A percentile compares a stretch with the other conserved stretches of the same genome.
These are phyloP conservation scores for Phytophthora constricta DNA, from an alignment of 352 stramenopile genomes.

Conservation along the genomic window DNA sequence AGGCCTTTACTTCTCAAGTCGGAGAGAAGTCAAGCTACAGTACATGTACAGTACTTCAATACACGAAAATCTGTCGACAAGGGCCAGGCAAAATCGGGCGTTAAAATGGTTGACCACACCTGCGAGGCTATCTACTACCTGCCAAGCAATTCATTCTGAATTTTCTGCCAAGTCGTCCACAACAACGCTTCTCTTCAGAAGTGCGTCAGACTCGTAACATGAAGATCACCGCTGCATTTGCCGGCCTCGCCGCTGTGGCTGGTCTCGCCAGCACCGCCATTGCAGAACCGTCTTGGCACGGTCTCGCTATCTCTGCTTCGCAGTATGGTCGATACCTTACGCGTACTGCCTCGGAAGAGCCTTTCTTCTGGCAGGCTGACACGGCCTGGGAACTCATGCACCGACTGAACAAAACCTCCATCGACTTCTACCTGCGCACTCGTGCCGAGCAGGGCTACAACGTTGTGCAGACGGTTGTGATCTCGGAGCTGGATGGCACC, in stretches of 20 bases:
- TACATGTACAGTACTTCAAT: too few relatives aligned
- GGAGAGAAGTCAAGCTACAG: too few relatives aligned
- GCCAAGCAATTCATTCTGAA: too few relatives aligned
- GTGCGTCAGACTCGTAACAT: conserved; percentile 1
- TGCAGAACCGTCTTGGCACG: conserved; percentile 24
- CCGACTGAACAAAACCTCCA: conserved; percentile 40
- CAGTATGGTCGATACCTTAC: conserved; percentile 23
- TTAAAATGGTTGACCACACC: too few relatives aligned
- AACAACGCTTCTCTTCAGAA: background rate
- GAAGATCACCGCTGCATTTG: conserved; percentile 9
- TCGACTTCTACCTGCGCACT: conserved; percentile 32
- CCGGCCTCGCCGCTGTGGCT: background rate
- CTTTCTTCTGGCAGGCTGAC: conserved; percentile 37
- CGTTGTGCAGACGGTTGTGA: conserved; percentile 25
- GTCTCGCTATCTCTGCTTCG: conserved; percentile 25
- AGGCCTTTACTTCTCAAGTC: too few relatives aligned
- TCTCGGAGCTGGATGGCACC: conserved; percentile 24
- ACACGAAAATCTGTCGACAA: too few relatives aligned
- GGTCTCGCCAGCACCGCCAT: background rate
- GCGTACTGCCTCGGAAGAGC: conserved; percentile 18
- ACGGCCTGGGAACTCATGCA: conserved; percentile 33
- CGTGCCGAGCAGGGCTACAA: conserved; percentile 35
- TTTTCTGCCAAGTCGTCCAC: background rate
- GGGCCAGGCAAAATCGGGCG: too few relatives aligned
- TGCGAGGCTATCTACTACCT: too few relatives aligned